These are phyloP conservation scores for Darksidea phi DNA, from an alignment of 495 filamentous ascomycete genomes.

Conservation along the genomic window DNA sequence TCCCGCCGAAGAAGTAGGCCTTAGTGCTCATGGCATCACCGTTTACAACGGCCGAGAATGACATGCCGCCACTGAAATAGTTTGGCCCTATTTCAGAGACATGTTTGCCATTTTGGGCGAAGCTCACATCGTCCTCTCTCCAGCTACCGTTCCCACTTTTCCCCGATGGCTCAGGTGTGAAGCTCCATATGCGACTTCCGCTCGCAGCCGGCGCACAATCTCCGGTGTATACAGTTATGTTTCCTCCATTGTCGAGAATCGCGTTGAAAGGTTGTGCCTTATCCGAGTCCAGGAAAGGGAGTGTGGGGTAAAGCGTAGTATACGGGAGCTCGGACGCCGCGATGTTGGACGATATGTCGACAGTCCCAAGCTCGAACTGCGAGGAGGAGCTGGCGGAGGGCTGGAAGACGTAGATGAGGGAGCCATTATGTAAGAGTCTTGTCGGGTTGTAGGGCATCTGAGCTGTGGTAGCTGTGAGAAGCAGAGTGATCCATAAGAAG, in stretches of 20 bases:
- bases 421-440: constrained; percentile 54
- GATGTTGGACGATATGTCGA: constrained; percentile 62
- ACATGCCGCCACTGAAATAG: constrained; percentile 64
- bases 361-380: constrained; percentile 55
- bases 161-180: constrained; percentile 46
- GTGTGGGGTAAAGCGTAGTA: constrained; percentile 56
- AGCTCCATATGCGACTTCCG: constrained; percentile 58
- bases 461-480: constrained; percentile 22
- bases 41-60: constrained; percentile 62
- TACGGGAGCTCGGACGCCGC: constrained; percentile 53
- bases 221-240: constrained; percentile 68
- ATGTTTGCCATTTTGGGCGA: constrained; percentile 38
- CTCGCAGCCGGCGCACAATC: constrained; percentile 55
- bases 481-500: constrained; percentile 14
- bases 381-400: constrained; percentile 46
- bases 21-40: constrained; percentile 50
- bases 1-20: constrained; percentile 82
- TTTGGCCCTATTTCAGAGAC: constrained; percentile 54
- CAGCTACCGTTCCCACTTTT: constrained; percentile 58
- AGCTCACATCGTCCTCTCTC: constrained; percentile 42
- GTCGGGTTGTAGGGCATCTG: constrained; percentile 74
- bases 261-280: constrained; percentile 57
- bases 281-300: constrained; percentile 61
- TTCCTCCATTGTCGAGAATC: constrained; percentile 61
- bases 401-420: constrained; percentile 61